Conservation (phyloP, 2,329 filamentous ascomycete species). For the Macroventuria anomochaeta region DNA sequence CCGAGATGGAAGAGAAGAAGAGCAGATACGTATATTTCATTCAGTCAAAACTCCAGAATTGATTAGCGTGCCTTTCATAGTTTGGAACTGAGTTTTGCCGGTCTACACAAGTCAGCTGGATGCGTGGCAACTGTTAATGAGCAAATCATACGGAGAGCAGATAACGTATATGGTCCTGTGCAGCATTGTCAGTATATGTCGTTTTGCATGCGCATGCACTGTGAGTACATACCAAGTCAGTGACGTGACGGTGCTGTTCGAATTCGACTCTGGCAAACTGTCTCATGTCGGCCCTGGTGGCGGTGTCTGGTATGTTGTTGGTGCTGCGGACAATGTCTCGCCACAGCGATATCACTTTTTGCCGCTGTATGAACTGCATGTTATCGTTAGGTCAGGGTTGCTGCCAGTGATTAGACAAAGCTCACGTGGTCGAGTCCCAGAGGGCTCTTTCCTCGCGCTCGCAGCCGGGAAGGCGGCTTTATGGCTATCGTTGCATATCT, state of each 20-base stretch:
- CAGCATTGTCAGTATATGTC: slow-evolving; percentile 11
- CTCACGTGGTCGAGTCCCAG: slow-evolving; percentile 44
- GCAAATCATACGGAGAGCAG: slow-evolving; percentile 51
- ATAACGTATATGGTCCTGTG: slow-evolving; percentile 56
- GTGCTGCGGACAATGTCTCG: slow-evolving; percentile 56
- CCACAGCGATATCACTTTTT: slow-evolving; percentile 56
- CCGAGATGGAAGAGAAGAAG: slow-evolving; percentile 5
- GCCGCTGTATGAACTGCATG: slow-evolving; percentile 57
- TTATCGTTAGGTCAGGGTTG: background rate
- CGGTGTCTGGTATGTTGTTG: slow-evolving; percentile 39
- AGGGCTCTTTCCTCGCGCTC: slow-evolving; percentile 40
- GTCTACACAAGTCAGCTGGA: slow-evolving; percentile 36
- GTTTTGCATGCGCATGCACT: background rate
- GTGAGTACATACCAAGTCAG: slow-evolving; percentile 52
- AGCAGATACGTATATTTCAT: slow-evolving; percentile 17
- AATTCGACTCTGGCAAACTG: slow-evolving; percentile 59
- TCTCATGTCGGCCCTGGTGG: slow-evolving; percentile 51
- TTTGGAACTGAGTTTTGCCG: slow-evolving; percentile 59
- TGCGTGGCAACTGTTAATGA: background rate
- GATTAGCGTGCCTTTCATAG: slow-evolving; percentile 51
- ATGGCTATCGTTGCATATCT: slow-evolving; percentile 44
- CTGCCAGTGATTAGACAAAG: background rate
- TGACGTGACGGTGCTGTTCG: slow-evolving; percentile 54
- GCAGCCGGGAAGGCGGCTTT: slow-evolving; percentile 38
- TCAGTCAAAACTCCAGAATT: slow-evolving; percentile 42